Conservation (phyloP, 164 flowering plant species). For the Amborella trichopoda region DNA sequence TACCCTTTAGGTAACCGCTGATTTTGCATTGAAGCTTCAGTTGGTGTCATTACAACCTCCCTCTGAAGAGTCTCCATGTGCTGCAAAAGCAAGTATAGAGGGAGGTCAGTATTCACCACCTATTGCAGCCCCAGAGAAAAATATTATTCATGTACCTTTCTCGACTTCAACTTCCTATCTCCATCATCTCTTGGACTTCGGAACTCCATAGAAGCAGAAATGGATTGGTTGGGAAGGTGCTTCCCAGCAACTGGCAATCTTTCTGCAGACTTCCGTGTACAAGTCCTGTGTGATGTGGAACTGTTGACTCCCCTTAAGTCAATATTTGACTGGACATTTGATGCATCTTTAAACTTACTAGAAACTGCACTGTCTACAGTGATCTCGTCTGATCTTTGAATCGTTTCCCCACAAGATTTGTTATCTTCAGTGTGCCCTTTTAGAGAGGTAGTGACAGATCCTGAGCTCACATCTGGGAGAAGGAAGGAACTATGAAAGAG, state of each 20-base stretch:
- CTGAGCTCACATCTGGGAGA: slow-evolving; percentile 77
- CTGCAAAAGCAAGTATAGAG: slow-evolving; percentile 18
- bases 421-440: slow-evolving; percentile 44
- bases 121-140: not conserved
- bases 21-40: slow-evolving; percentile 77
- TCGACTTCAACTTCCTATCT: slow-evolving; percentile 31
- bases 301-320: slow-evolving; percentile 58
- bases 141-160: slow-evolving; percentile 33
- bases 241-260: slow-evolving; percentile 49
- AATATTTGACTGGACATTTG: slow-evolving; percentile 36
- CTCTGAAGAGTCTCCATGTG: slow-evolving; percentile 64
- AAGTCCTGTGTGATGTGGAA: slow-evolving; percentile 40
- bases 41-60: slow-evolving; percentile 83
- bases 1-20: slow-evolving; percentile 72
- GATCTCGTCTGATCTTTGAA: slow-evolving; percentile 78
- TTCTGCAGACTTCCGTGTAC: slow-evolving; percentile 26
- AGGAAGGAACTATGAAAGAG: slow-evolving; percentile 43
- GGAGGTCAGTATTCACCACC: not conserved
- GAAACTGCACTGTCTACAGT: slow-evolving; percentile 68
- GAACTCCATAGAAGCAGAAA: slow-evolving; percentile 18
- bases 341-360: slow-evolving; percentile 32
- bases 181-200: slow-evolving; percentile 22
- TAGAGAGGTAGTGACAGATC: slow-evolving; percentile 87
- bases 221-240: slow-evolving; percentile 52
- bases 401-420: slow-evolving; percentile 54